These are phyloP conservation scores for Cystobasidium sp. DNA, from an alignment of 1,284 basidiomycete species.

Conservation along the genomic window DNA sequence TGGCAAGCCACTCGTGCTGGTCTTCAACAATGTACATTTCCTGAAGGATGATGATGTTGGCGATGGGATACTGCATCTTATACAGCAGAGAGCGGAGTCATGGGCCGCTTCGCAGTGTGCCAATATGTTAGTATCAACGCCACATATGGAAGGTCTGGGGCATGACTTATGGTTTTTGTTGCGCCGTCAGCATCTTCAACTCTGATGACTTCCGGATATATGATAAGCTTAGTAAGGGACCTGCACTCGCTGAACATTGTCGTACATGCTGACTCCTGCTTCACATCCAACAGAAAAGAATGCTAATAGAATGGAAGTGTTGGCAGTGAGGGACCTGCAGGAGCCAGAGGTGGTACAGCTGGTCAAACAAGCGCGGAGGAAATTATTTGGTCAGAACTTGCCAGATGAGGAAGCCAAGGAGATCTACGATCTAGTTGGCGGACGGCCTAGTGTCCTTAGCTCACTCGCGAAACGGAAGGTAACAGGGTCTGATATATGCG, in stretches of 20 bases:
- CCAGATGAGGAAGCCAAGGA: constrained; percentile 41
- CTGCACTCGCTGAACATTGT: background rate
- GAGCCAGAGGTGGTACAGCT: constrained; percentile 68
- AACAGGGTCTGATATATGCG: background rate
- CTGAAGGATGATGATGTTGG: constrained; percentile 68
- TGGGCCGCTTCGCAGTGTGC: constrained; percentile 70
- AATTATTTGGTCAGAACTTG: constrained; percentile 44
- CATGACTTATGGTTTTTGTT: constrained; percentile 40
- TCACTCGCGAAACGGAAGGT: constrained; percentile 45
- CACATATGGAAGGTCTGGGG: constrained; percentile 20
- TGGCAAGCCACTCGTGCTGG: constrained; percentile 84
- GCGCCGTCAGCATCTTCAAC: constrained; percentile 64
- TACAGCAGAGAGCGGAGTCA: constrained; percentile 80
- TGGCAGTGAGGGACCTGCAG: constrained; percentile 74
- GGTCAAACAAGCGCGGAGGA: constrained; percentile 58
- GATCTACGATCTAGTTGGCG: constrained; percentile 52
- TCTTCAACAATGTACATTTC: constrained; percentile 64
- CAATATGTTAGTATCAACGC: constrained; percentile 59
- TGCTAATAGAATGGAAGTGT: constrained; percentile 60
- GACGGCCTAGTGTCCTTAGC: constrained; percentile 46
- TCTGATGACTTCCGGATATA: constrained; percentile 62
- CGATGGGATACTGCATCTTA: constrained; percentile 72
- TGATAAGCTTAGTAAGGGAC: constrained; percentile 34
- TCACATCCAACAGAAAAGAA: constrained; percentile 46
- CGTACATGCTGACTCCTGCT: constrained; percentile 12